Percentiles rank a stretch among this genome's conserved stretches.
phyloP scores from a whole-genome alignment of 495 filamentous ascomycete species.

The Glonium stellatum region DNA sequence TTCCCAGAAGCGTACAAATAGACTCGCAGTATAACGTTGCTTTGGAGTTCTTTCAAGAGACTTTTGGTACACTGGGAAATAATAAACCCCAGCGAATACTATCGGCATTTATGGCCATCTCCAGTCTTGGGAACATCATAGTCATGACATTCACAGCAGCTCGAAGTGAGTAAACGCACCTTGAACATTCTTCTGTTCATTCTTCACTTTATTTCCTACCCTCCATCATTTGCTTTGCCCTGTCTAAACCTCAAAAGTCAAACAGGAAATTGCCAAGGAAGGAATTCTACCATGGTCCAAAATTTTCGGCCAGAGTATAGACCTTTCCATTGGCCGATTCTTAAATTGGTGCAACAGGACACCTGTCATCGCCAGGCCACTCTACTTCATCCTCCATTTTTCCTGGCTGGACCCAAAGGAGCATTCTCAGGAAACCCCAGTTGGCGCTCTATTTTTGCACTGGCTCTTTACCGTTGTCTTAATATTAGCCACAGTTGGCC shows the following conservation, averaged over 20 bases:
- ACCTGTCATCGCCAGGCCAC: not conserved
- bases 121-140: slow-evolving; percentile 46
- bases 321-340: slow-evolving; percentile 9
- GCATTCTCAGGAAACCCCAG: slow-evolving; percentile 9
- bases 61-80: slow-evolving; percentile 19
- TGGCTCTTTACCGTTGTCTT: slow-evolving; percentile 7
- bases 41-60: slow-evolving; percentile 25
- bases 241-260: no score
- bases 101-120: slow-evolving; percentile 41
- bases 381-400: not conserved
- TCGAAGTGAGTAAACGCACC: slow-evolving; percentile 8
- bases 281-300: slow-evolving; percentile 44
- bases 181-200: no score
- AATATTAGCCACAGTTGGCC: slow-evolving; percentile 4
- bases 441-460: slow-evolving; percentile 20
- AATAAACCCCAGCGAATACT: slow-evolving; percentile 33
- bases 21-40: slow-evolving; percentile 1
- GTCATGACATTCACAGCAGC: slow-evolving; percentile 47
- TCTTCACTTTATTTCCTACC: no score
- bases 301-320: slow-evolving; percentile 35
- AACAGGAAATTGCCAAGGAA: slow-evolving; percentile 50
- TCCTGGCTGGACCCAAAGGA: slow-evolving; percentile 1
- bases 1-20: slow-evolving; percentile 2
- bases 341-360: slow-evolving; percentile 1
- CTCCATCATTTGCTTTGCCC: no score